Conservation (phyloP, 352 stramenopile genomes). For the Phytophthora syringae region DNA sequence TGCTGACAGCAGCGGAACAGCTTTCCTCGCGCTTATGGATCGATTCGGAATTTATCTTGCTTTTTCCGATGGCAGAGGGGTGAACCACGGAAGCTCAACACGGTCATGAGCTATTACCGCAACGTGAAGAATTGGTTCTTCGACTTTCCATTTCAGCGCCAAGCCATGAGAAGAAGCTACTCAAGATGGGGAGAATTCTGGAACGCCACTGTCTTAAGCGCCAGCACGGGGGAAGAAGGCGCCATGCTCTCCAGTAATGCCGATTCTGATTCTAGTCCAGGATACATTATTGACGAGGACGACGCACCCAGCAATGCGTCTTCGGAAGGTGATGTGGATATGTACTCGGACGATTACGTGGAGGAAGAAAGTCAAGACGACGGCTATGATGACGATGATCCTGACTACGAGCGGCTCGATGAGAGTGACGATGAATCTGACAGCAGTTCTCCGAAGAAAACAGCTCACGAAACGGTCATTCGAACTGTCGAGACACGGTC, state of each 20-base stretch:
- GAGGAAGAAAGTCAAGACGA: too few relatives aligned
- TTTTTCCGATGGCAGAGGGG: background rate
- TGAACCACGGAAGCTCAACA: background rate
- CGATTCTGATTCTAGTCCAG: too few relatives aligned
- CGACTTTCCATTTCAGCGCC: slow-evolving; percentile 1
- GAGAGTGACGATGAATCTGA: too few relatives aligned
- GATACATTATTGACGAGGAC: too few relatives aligned
- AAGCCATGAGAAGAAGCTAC: background rate
- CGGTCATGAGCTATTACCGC: slow-evolving; percentile 12
- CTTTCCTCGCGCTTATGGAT: background rate
- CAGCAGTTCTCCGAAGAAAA: too few relatives aligned
- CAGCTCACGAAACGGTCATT: too few relatives aligned
- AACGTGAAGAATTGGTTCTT: slow-evolving; percentile 17
- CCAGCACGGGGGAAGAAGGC: slow-evolving; percentile 1
- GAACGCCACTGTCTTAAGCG: slow-evolving; percentile 8
- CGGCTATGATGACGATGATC: too few relatives aligned
- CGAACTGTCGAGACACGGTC: too few relatives aligned
- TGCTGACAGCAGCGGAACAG: background rate
- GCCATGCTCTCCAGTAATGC: background rate
- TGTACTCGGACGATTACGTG: too few relatives aligned
- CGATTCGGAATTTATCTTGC: slow-evolving; percentile 11
- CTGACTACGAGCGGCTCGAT: too few relatives aligned
- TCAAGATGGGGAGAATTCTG: slow-evolving; percentile 6
- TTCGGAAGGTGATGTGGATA: too few relatives aligned
- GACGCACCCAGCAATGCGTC: too few relatives aligned